phyloP scores from a whole-genome alignment of 2,329 filamentous ascomycete genomes.

The Calonectria pteridis region DNA sequence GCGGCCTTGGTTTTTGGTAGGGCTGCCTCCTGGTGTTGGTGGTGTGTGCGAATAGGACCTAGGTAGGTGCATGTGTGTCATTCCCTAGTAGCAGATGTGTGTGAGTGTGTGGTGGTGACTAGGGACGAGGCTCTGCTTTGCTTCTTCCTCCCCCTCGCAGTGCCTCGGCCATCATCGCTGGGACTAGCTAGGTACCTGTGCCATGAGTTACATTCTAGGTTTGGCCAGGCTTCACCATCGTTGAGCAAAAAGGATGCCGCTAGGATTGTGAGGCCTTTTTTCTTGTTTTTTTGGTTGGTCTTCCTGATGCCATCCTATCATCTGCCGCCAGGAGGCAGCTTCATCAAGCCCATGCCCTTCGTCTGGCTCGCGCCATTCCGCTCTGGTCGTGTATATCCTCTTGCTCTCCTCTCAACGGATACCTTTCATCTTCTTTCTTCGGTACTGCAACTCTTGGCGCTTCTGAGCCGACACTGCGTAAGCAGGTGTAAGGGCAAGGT shows the following conservation, averaged over 20 bases:
- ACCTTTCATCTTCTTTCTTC: slow-evolving; percentile 3
- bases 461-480: slow-evolving; percentile 14
- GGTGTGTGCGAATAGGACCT: background rate
- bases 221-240: background rate
- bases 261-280: slow-evolving; percentile 7
- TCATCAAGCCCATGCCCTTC: background rate
- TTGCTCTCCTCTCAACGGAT: background rate
- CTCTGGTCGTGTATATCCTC: background rate
- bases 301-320: background rate
- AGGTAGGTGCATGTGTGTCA: background rate
- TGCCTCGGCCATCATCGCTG: slow-evolving; percentile 1
- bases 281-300: background rate
- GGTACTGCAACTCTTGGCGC: slow-evolving; percentile 17
- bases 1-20: background rate
- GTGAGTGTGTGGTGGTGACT: slow-evolving; percentile 3
- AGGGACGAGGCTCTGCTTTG: slow-evolving; percentile 13
- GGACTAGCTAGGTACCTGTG: slow-evolving; percentile 11
- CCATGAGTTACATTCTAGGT: background rate
- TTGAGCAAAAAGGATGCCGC: background rate
- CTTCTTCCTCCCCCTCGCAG: background rate
- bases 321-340: background rate
- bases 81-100: background rate
- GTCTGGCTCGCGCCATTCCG: background rate
- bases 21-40: slow-evolving; percentile 7
- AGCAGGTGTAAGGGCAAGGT: slow-evolving; percentile 26